A percentile compares a stretch with the other conserved stretches of the same genome.
These are phyloP conservation scores for Elasticomyces elasticus DNA, from an alignment of 495 filamentous ascomycete genomes.

Conservation along the genomic window DNA sequence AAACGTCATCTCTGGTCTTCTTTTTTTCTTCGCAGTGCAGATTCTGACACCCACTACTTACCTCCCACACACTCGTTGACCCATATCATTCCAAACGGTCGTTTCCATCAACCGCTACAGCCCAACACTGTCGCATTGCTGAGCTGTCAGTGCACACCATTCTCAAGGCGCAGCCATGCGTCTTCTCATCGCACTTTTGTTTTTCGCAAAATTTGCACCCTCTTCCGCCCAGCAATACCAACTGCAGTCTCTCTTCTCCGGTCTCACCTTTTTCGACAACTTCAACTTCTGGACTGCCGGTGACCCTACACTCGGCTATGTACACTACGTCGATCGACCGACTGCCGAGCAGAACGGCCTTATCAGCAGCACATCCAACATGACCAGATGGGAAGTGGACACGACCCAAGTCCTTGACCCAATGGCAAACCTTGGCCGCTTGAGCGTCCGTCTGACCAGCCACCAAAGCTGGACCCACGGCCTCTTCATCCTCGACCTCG, in stretches of 20 bases:
- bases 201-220: neutral
- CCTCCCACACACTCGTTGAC: no score
- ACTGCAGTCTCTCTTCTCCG: slow-evolving; percentile 5
- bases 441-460: slow-evolving; percentile 27
- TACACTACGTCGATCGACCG: slow-evolving; percentile 24
- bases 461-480: slow-evolving; percentile 28
- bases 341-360: slow-evolving; percentile 20
- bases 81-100: no score
- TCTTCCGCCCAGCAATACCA: neutral
- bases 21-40: no score
- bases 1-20: no score
- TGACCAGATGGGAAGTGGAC: slow-evolving; percentile 28
- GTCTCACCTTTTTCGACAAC: slow-evolving; percentile 24
- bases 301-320: slow-evolving; percentile 30
- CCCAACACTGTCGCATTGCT: neutral
- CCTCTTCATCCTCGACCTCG: slow-evolving; percentile 31
- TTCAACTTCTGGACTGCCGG: slow-evolving; percentile 26
- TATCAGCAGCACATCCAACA: slow-evolving; percentile 19
- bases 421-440: slow-evolving; percentile 22
- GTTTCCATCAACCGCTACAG: no score
- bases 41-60: no score
- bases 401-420: slow-evolving; percentile 19
- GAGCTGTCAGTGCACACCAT: neutral
- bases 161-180: neutral
- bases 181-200: neutral